Conservation (phyloP, 139 green algal genomes). For the Chlorella sp. region DNA sequence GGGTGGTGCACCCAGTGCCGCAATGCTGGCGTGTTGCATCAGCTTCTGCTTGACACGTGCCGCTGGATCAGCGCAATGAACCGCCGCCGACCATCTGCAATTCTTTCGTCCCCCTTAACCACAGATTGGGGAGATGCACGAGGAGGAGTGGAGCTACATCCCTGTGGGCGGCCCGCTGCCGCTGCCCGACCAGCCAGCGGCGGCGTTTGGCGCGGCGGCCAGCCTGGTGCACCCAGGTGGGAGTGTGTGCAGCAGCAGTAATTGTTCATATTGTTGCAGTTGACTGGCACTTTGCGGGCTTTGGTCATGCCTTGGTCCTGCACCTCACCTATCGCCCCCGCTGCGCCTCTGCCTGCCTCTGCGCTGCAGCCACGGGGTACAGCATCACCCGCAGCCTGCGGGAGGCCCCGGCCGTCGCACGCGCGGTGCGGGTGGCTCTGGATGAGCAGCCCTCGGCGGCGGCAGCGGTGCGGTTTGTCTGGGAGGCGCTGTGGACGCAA, state of each 20-base stretch:
- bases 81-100: background rate
- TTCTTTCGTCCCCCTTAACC: too few species aligned
- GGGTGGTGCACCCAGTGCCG: too few species aligned
- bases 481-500: slow-evolving; percentile 86
- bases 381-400: slow-evolving; percentile 92
- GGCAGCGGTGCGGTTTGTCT: slow-evolving; percentile 66
- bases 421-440: slow-evolving; percentile 52
- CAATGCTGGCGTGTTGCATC: too few species aligned
- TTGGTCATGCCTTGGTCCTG: too few species aligned
- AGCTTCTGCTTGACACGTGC: too few species aligned
- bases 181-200: slow-evolving; percentile 67
- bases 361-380: slow-evolving; percentile 77
- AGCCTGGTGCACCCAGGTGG: slow-evolving; percentile 91
- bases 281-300: too few species aligned
- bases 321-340: too few species aligned
- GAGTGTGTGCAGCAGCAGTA: slow-evolving; percentile 28
- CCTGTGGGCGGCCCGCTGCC: slow-evolving; percentile 91
- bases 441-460: slow-evolving; percentile 44
- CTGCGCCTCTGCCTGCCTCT: too few species aligned
- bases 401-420: slow-evolving; percentile 81
- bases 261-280: too few species aligned
- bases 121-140: slow-evolving; percentile 71
- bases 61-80: slow-evolving; percentile 22
- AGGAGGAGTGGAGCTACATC: slow-evolving; percentile 97
- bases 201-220: slow-evolving; percentile 88